Conservation (phyloP, 2,329 filamentous ascomycete genomes). For the Kalaharituber pfeilii region DNA sequence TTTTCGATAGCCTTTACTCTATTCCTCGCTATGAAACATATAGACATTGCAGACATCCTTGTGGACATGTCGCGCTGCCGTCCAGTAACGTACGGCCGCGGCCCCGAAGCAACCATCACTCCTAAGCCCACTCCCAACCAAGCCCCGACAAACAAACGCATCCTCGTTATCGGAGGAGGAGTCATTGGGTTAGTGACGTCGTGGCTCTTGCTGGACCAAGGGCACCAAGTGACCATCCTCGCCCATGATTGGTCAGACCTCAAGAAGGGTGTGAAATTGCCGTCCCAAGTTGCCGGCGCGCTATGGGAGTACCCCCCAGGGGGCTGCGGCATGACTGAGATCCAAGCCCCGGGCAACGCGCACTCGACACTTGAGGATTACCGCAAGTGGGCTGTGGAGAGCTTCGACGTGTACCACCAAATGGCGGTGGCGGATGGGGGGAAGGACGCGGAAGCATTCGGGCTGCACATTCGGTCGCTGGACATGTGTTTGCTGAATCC, state of each 20-base stretch:
- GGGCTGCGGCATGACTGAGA: conserved; percentile 30
- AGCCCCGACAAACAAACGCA: background rate
- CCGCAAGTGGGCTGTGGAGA: conserved; percentile 27
- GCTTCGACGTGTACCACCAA: conserved; percentile 30
- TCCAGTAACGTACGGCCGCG: no score
- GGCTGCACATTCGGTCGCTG: conserved; percentile 28
- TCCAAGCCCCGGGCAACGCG: conserved; percentile 28
- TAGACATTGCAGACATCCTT: no score
- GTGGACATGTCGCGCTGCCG: no score
- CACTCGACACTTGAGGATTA: conserved; percentile 25
- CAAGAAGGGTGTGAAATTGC: conserved; percentile 22
- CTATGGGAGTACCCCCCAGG: conserved; percentile 34
- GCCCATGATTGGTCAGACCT: conserved; percentile 30
- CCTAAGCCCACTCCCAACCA: no score
- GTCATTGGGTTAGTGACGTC: conserved; percentile 25
- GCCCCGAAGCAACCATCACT: no score
- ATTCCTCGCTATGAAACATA: no score
- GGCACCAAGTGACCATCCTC: conserved; percentile 32
- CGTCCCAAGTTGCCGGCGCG: conserved; percentile 33
- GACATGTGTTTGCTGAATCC: conserved; percentile 31
- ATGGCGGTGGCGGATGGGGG: conserved; percentile 27
- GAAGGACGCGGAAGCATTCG: conserved; percentile 25
- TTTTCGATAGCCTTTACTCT: no score
- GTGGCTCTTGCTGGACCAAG: conserved; percentile 31
- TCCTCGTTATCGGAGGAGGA: conserved; percentile 23